A percentile compares a stretch with the other conserved stretches of the same genome.
Evolutionary conservation across 148 eudicot genomes (phyloP).

Genomic region (Rhododendron henanense): DNA sequence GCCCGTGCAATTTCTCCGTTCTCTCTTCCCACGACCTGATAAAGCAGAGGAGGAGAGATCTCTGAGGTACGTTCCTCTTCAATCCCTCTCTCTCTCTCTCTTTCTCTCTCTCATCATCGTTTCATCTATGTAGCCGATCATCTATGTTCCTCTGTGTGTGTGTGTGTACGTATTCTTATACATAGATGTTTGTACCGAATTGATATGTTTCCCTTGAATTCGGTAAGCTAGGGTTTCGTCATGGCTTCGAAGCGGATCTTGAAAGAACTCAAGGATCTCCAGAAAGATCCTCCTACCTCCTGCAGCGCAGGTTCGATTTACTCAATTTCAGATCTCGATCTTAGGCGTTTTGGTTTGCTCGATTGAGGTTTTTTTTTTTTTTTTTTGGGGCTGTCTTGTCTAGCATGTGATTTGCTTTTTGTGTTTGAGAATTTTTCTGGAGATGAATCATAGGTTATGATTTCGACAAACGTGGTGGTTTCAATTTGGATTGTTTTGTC

Average conservation of each 20-base stretch:
- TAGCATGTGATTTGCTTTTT: neutral
- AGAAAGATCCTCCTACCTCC: constrained; percentile 49
- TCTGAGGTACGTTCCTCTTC: constrained; percentile 4
- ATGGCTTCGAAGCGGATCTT: constrained; percentile 56
- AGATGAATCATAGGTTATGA: neutral
- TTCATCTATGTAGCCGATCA: neutral
- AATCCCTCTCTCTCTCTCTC: neutral
- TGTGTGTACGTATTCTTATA: neutral
- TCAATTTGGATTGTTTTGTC: neutral
- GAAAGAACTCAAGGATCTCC: constrained; percentile 48
- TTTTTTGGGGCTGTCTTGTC: neutral
- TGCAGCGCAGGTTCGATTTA: constrained; percentile 39
- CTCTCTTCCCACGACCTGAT: neutral
- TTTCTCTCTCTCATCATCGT: neutral
- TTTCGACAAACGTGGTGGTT: neutral
- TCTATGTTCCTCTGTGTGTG: neutral
- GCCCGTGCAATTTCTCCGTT: neutral
- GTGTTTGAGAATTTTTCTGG: neutral
- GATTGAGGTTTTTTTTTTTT: neutral
- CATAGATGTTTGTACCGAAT: neutral
- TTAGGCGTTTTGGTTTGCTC: neutral
- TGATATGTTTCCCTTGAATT: constrained; percentile 24
- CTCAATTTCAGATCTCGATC: neutral
- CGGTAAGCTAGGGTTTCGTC: constrained; percentile 22
- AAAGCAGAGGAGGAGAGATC: constrained; percentile 14